Evolutionary conservation across 306 rosid genomes (phyloP).

Genomic region (Argentina anserina): DNA sequence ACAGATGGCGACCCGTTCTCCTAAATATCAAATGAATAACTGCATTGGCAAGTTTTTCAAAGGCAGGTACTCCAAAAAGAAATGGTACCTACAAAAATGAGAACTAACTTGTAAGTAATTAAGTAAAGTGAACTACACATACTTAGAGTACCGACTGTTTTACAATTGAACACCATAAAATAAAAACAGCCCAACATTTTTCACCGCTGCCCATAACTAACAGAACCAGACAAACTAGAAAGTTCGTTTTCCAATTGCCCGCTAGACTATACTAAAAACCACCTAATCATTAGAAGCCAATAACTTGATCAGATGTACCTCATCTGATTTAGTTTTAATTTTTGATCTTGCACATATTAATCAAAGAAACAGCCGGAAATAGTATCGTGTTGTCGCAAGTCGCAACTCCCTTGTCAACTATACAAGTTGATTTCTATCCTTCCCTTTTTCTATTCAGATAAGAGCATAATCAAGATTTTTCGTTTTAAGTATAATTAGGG

Average conservation of each 20-base stretch:
- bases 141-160: background rate
- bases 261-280: background rate
- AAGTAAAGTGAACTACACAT: background rate
- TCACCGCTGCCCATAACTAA: background rate
- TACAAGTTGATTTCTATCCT: background rate
- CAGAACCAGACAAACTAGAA: background rate
- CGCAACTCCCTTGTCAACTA: background rate
- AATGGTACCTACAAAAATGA: constrained; percentile 72
- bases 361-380: background rate
- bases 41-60: constrained; percentile 70
- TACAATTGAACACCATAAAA: constrained; percentile 7
- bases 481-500: background rate
- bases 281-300: background rate
- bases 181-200: background rate
- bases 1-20: constrained; percentile 97
- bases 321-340: background rate
- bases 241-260: background rate
- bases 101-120: background rate
- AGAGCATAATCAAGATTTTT: background rate
- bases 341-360: background rate
- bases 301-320: background rate
- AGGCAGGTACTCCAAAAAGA: constrained; percentile 85
- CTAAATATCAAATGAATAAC: constrained; percentile 88
- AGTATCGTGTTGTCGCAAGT: background rate
- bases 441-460: background rate